These are phyloP conservation scores for Neurospora sp. DNA, from an alignment of 2,329 filamentous ascomycete genomes.

Conservation along the genomic window DNA sequence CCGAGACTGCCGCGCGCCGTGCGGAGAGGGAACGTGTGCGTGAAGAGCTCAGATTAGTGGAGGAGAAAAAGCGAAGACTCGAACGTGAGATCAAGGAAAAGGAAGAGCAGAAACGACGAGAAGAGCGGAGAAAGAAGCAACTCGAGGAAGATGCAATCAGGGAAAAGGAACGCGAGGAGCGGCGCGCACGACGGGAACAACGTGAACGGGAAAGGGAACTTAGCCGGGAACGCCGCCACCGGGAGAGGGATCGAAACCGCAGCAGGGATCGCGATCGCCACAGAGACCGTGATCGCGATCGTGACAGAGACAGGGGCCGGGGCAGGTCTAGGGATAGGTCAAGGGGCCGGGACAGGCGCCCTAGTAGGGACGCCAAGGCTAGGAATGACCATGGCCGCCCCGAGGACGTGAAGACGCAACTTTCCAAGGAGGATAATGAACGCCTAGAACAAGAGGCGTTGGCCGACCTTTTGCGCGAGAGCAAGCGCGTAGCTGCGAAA, in stretches of 20 bases:
- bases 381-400: slow-evolving; percentile 27
- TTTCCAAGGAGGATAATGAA: slow-evolving; percentile 48
- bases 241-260: slow-evolving; percentile 25
- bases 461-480: slow-evolving; percentile 49
- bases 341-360: slow-evolving; percentile 25
- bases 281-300: slow-evolving; percentile 22
- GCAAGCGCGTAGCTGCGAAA: slow-evolving; percentile 37
- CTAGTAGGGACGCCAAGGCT: slow-evolving; percentile 23
- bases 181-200: slow-evolving; percentile 28
- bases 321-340: slow-evolving; percentile 16
- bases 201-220: slow-evolving; percentile 17
- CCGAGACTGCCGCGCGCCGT: slow-evolving; percentile 51
- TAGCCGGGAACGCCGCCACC: slow-evolving; percentile 14
- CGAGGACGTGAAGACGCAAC: slow-evolving; percentile 40
- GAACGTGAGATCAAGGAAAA: slow-evolving; percentile 45
- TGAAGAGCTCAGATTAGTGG: slow-evolving; percentile 47
- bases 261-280: slow-evolving; percentile 22
- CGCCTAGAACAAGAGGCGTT: slow-evolving; percentile 48
- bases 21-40: slow-evolving; percentile 51
- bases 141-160: slow-evolving; percentile 27
- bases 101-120: slow-evolving; percentile 26
- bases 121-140: slow-evolving; percentile 25
- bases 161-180: slow-evolving; percentile 32
- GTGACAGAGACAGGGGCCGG: slow-evolving; percentile 10
- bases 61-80: slow-evolving; percentile 51